These are phyloP conservation scores for Gastrodia elata DNA, from an alignment of 106 monocot genomes.

Conservation along the genomic window DNA sequence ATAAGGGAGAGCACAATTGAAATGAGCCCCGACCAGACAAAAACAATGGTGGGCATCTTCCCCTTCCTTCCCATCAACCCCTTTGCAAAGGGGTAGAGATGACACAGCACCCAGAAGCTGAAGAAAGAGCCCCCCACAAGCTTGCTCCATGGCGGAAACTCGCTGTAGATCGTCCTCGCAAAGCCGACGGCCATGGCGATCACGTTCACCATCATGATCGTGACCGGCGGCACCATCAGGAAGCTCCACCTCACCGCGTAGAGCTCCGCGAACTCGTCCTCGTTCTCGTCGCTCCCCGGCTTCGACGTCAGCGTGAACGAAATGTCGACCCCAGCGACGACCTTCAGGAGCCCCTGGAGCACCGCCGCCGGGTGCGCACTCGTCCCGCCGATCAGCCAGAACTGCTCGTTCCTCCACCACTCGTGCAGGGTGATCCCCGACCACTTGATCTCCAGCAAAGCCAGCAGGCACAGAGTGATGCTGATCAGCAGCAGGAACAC, in stretches of 20 bases:
- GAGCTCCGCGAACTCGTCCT: conserved; percentile 55
- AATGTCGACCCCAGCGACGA: conserved; percentile 86
- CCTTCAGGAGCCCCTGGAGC: conserved; percentile 84
- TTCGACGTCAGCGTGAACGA: conserved; percentile 91
- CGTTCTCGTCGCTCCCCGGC: conserved; percentile 44
- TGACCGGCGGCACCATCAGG: conserved; percentile 89
- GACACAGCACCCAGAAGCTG: conserved; percentile 95
- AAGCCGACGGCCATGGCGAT: conserved; percentile 70
- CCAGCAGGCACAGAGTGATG: conserved; percentile 69
- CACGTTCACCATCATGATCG: conserved; percentile 94
- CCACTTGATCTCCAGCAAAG: conserved; percentile 86
- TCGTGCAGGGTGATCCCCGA: conserved; percentile 88
- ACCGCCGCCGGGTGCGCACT: conserved; percentile 93
- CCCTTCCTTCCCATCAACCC: conserved; percentile 91
- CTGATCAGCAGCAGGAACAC: conserved; percentile 65
- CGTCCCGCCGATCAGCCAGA: conserved; percentile 94
- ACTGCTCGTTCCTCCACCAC: conserved; percentile 99
- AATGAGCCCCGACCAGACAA: conserved; percentile 81
- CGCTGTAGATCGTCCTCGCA: conserved; percentile 75
- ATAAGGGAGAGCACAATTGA: conserved; percentile 70
- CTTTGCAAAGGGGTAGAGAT: conserved; percentile 88
- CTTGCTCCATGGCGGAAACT: conserved; percentile 83
- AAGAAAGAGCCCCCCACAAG: conserved; percentile 86
- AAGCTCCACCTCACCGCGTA: conserved; percentile 87
- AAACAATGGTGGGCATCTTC: conserved; percentile 80